Conservation (phyloP, 768 basidiomycete species). For the Boletellus ananiceps region DNA sequence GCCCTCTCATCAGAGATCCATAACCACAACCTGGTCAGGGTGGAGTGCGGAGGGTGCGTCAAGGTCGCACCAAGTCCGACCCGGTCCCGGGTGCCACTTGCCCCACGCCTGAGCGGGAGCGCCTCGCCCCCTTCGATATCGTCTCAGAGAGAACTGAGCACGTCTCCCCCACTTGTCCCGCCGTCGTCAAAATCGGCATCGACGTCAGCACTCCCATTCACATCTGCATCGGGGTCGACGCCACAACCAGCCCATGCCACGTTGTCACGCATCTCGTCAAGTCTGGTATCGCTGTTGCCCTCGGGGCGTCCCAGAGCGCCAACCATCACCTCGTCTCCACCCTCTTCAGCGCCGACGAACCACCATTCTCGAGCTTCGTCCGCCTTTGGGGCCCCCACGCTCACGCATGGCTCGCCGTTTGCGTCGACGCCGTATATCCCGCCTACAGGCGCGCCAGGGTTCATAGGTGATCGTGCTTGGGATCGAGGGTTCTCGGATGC, state of each 20-base stretch:
- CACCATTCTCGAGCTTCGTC: constrained; percentile 12
- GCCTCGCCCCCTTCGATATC: constrained; percentile 24
- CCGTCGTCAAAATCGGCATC: neutral
- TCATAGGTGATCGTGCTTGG: constrained; percentile 61
- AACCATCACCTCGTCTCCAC: neutral
- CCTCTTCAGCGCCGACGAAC: constrained; percentile 12
- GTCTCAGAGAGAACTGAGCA: constrained; percentile 14
- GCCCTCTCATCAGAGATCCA: constrained; percentile 33
- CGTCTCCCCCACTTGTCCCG: constrained; percentile 6
- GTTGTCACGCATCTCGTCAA: constrained; percentile 44
- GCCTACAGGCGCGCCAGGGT: constrained; percentile 74
- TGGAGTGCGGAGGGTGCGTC: constrained; percentile 7
- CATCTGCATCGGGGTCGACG: neutral
- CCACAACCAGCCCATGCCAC: constrained; percentile 32
- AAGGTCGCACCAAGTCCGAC: constrained; percentile 9
- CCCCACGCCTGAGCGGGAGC: constrained; percentile 20
- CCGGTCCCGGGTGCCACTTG: constrained; percentile 14
- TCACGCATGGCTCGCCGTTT: constrained; percentile 52
- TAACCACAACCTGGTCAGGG: constrained; percentile 7
- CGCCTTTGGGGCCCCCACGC: constrained; percentile 9
- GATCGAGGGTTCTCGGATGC: constrained; percentile 59
- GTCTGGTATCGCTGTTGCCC: constrained; percentile 48
- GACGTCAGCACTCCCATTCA: neutral
- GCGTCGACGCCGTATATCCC: constrained; percentile 40
- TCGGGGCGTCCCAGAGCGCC: constrained; percentile 13